Percentiles rank a stretch among this genome's conserved stretches.
These are phyloP conservation scores for Tolypocladium sp. DNA, from an alignment of 2,329 filamentous ascomycete species.

Conservation along the genomic window DNA sequence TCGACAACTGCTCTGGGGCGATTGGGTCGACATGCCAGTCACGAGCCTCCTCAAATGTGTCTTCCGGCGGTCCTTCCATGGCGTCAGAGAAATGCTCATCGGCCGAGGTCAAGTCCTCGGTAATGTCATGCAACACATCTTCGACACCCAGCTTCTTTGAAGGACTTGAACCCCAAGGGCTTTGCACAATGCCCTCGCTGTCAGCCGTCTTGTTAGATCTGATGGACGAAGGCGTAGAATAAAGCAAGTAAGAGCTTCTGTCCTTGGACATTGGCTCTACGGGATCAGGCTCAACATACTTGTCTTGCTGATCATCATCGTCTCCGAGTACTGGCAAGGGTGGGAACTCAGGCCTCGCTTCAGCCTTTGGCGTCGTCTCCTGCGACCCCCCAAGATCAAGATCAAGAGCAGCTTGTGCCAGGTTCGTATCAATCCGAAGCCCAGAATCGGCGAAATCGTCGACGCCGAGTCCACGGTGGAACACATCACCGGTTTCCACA, in stretches of 20 bases:
- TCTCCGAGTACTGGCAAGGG: slow-evolving; percentile 7
- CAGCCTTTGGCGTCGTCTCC: slow-evolving; percentile 61
- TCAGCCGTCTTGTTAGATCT: slow-evolving; percentile 17
- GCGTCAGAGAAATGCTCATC: slow-evolving; percentile 28
- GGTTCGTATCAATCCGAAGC: slow-evolving; percentile 32
- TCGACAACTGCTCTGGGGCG: neutral
- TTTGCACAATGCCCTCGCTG: slow-evolving; percentile 10
- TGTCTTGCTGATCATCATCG: neutral
- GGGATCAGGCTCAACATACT: slow-evolving; percentile 26
- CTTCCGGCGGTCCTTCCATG: slow-evolving; percentile 13
- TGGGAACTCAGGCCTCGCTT: slow-evolving; percentile 21
- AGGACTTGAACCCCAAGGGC: slow-evolving; percentile 14
- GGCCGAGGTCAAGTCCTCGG: slow-evolving; percentile 22
- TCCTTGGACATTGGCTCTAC: slow-evolving; percentile 32
- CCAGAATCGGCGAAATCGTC: slow-evolving; percentile 10
- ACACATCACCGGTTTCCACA: slow-evolving; percentile 17
- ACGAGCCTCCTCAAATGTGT: slow-evolving; percentile 7
- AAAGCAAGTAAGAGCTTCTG: slow-evolving; percentile 31
- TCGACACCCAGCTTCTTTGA: slow-evolving; percentile 9
- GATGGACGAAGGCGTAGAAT: slow-evolving; percentile 26
- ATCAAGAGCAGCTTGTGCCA: slow-evolving; percentile 18
- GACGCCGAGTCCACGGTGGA: slow-evolving; percentile 11
- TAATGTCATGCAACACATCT: slow-evolving; percentile 9
- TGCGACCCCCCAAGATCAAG: slow-evolving; percentile 49
- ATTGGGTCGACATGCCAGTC: slow-evolving; percentile 2